Conservation (phyloP, 225 moss, liverwort and hornwort species). For the Ulota crispa region DNA sequence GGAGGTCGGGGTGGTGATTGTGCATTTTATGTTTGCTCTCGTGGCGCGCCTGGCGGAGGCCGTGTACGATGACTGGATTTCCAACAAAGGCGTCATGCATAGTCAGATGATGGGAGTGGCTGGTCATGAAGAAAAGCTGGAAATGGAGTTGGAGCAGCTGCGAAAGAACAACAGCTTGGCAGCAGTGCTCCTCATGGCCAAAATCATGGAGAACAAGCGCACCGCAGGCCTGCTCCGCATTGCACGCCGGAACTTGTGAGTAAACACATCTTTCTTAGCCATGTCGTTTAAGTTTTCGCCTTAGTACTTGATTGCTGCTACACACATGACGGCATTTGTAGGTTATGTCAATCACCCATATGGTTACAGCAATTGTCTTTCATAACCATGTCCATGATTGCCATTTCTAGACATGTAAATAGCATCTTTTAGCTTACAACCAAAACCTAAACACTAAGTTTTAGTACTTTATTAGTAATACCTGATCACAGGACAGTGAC, state of each 20-base stretch:
- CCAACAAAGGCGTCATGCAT: conserved; percentile 60
- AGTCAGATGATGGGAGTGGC: conserved; percentile 58
- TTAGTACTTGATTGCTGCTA: not conserved
- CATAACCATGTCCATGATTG: not conserved
- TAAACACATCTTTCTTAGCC: not conserved
- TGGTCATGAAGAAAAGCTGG: conserved; percentile 64
- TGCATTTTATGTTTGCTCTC: conserved; percentile 77
- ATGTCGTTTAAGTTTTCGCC: not conserved
- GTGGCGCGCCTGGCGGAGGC: conserved; percentile 82
- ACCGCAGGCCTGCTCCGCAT: conserved; percentile 86
- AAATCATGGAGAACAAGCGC: conserved; percentile 85
- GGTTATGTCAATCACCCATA: not conserved
- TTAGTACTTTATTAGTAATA: not conserved
- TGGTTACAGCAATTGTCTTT: not conserved
- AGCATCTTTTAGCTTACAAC: not conserved
- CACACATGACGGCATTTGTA: not conserved
- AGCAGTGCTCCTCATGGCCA: conserved; percentile 80
- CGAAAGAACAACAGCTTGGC: conserved; percentile 78
- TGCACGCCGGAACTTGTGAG: conserved; percentile 82
- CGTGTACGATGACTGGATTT: conserved; percentile 88
- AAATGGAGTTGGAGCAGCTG: conserved; percentile 59
- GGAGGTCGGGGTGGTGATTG: conserved; percentile 83
- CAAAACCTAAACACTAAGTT: not conserved
- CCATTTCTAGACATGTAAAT: not conserved
- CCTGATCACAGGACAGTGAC: not conserved